Percentiles rank a stretch among this genome's conserved stretches.
phyloP scores from a whole-genome alignment of 768 basidiomycete genomes.

The Boletus pseudo-olivaceus region DNA sequence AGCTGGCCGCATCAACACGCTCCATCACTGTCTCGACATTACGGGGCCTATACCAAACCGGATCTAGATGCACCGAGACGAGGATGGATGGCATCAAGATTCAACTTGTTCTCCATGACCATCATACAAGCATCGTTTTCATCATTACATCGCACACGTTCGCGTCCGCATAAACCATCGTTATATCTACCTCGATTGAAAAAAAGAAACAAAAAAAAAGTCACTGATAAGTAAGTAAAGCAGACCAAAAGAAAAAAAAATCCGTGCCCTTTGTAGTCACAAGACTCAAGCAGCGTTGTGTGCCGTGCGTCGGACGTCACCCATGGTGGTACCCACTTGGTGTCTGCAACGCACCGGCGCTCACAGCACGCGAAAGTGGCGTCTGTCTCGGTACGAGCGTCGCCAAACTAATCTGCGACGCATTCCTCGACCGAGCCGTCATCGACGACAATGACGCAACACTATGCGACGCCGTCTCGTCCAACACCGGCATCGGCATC shows the following conservation, averaged over 20 bases:
- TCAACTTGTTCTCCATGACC: background rate
- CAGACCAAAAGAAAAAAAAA: background rate
- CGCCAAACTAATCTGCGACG: slow-evolving; percentile 61
- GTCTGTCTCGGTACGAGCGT: slow-evolving; percentile 46
- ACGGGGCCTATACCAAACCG: background rate
- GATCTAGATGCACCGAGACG: background rate
- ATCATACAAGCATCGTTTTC: too few relatives aligned
- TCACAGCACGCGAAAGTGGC: slow-evolving; percentile 36
- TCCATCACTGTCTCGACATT: background rate
- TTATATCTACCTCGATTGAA: background rate
- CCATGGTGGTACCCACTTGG: slow-evolving; percentile 12
- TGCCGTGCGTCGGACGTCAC: background rate
- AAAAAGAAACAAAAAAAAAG: background rate
- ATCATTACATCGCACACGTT: background rate
- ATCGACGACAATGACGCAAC: slow-evolving; percentile 41
- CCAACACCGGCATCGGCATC: slow-evolving; percentile 6
- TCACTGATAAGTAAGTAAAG: background rate
- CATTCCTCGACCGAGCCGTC: slow-evolving; percentile 58
- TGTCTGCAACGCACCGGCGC: slow-evolving; percentile 13
- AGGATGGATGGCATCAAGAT: background rate
- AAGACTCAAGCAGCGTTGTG: background rate
- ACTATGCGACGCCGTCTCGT: slow-evolving; percentile 26
- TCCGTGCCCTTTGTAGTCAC: background rate
- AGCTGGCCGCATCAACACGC: background rate
- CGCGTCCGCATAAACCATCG: background rate